A percentile compares a stretch with the other conserved stretches of the same genome.
Conservation (phyloP, 495 filamentous ascomycete species). For the Annulohypoxylon stygium region DNA sequence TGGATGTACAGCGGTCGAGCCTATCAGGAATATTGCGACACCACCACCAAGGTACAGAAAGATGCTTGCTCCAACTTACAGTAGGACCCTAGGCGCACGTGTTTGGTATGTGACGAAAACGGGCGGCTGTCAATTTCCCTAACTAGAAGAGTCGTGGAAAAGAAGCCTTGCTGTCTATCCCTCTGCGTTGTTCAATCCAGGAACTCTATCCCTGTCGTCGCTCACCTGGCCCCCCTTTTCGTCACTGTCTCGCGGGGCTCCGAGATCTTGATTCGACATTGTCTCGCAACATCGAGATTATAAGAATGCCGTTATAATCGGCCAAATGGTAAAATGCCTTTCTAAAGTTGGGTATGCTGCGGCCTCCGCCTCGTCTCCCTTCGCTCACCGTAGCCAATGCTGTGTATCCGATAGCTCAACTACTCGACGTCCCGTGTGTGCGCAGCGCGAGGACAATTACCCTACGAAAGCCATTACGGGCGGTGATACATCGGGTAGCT, state of each 20-base stretch:
- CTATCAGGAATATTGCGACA: constrained; percentile 45
- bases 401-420: constrained; percentile 18
- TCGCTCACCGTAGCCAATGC: constrained; percentile 29
- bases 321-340: constrained; percentile 38
- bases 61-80: constrained; percentile 33
- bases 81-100: constrained; percentile 34
- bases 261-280: constrained; percentile 47
- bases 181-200: constrained; percentile 47
- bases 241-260: constrained; percentile 37
- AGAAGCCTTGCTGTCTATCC: constrained; percentile 30
- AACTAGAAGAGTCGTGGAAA: constrained; percentile 34
- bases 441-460: constrained; percentile 33
- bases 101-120: constrained; percentile 39
- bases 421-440: constrained; percentile 19
- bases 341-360: constrained; percentile 22
- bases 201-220: constrained; percentile 33
- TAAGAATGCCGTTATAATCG: constrained; percentile 47
- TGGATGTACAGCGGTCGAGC: constrained; percentile 13
- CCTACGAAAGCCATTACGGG: constrained; percentile 32
- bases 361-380: constrained; percentile 33
- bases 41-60: constrained; percentile 32
- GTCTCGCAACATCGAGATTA: constrained; percentile 46
- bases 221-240: constrained; percentile 46
- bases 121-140: constrained; percentile 34
- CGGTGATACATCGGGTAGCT: constrained; percentile 40